phyloP scores from a whole-genome alignment of 192 early-diverging fungal species.

The Kickxella alabastrina region DNA sequence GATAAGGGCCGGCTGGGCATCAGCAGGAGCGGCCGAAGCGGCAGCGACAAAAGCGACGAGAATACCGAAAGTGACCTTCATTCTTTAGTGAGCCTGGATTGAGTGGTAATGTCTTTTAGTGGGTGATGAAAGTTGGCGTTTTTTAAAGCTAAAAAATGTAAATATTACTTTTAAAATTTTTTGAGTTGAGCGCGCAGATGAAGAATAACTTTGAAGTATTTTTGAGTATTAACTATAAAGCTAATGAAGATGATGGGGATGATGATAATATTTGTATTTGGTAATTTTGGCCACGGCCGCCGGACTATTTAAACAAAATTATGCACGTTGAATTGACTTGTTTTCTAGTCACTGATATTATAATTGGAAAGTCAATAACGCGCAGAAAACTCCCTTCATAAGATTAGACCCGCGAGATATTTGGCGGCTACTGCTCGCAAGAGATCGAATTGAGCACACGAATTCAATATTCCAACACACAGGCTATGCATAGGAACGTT shows the following conservation, averaged over 20 bases:
- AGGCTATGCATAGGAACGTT: background rate
- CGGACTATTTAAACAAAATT: conserved; percentile 5
- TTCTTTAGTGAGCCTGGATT: no score
- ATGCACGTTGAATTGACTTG: background rate
- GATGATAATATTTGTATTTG: background rate
- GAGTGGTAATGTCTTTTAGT: conserved; percentile 1
- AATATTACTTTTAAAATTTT: background rate
- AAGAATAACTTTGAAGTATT: background rate
- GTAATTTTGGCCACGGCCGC: background rate
- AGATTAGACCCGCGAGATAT: background rate
- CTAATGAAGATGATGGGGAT: conserved; percentile 4
- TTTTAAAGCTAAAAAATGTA: conserved; percentile 2
- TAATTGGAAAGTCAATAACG: background rate
- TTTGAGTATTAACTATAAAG: conserved; percentile 6
- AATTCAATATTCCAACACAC: no score
- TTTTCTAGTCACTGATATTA: background rate
- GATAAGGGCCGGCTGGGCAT: conserved; percentile 22
- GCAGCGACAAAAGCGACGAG: conserved; percentile 36
- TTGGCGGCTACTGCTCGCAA: no score
- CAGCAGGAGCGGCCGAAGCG: conserved; percentile 38
- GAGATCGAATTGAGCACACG: no score
- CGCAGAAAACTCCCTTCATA: background rate
- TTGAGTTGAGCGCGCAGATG: background rate
- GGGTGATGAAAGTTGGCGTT: background rate
- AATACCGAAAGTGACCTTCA: conserved; percentile 47